These are phyloP conservation scores for Paramyrothecium roridum DNA, from an alignment of 2,329 filamentous ascomycete species.

Conservation along the genomic window DNA sequence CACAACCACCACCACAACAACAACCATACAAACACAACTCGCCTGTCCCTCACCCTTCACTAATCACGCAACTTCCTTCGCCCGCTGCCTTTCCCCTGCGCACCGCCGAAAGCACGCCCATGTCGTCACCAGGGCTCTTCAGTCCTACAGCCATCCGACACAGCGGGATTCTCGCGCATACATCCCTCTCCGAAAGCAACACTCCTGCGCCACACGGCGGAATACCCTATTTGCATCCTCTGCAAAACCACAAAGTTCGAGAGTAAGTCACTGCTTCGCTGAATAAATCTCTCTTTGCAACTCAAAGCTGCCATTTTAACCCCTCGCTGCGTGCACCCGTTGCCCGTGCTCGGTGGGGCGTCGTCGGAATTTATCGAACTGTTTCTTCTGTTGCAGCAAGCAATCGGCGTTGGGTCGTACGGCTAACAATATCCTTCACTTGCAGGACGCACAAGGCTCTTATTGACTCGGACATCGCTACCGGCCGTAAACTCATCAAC, in stretches of 20 bases:
- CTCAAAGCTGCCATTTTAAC: background rate
- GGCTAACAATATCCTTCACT: slow-evolving; percentile 6
- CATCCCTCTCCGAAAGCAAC: slow-evolving; percentile 50
- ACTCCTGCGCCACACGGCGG: slow-evolving; percentile 46
- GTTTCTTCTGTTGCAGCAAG: background rate
- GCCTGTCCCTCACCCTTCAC: slow-evolving; percentile 22
- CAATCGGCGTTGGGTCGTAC: background rate
- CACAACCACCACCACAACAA: slow-evolving; percentile 14
- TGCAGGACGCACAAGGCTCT: slow-evolving; percentile 80
- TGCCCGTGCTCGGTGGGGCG: background rate
- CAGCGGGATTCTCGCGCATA: slow-evolving; percentile 30
- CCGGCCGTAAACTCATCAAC: slow-evolving; percentile 94
- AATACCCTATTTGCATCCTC: slow-evolving; percentile 65
- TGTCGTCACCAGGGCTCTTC: slow-evolving; percentile 61
- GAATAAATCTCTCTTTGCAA: too few relatives aligned
- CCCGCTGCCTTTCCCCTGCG: slow-evolving; percentile 39
- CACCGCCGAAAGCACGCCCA: slow-evolving; percentile 54
- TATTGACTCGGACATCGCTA: slow-evolving; percentile 83
- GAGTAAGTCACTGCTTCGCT: slow-evolving; percentile 54
- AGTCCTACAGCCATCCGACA: slow-evolving; percentile 45
- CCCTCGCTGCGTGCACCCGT: background rate
- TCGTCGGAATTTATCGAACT: background rate
- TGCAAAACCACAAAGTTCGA: slow-evolving; percentile 71
- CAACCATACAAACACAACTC: slow-evolving; percentile 11
- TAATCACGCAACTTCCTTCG: slow-evolving; percentile 27